These are phyloP conservation scores for Penicillium cataractarum DNA, from an alignment of 495 filamentous ascomycete species.

Conservation along the genomic window DNA sequence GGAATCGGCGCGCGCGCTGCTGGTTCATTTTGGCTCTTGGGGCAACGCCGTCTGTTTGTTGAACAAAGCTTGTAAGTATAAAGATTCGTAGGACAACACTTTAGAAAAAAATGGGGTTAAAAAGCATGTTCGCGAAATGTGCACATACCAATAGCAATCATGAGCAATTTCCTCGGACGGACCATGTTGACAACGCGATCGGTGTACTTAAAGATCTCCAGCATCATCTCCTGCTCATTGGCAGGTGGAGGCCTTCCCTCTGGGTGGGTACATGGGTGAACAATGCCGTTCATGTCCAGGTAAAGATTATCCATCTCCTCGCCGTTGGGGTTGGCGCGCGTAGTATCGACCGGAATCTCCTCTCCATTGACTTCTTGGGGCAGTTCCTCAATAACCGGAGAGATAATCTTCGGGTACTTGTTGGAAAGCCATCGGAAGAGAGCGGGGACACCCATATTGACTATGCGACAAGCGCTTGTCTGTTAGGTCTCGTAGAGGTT, in stretches of 20 bases:
- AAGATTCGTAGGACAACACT: no score
- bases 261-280: conserved; percentile 97
- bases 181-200: conserved; percentile 99
- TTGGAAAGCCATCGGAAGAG: conserved; percentile 91
- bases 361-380: conserved; percentile 77
- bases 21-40: conserved; percentile 98
- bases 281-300: conserved; percentile 99
- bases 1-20: conserved; percentile 87
- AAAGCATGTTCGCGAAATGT: not conserved
- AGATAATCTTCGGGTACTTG: conserved; percentile 97
- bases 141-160: conserved; percentile 93
- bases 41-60: conserved; percentile 77
- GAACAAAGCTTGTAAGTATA: not conserved
- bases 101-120: conserved; percentile 1
- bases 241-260: conserved; percentile 89
- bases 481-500: conserved; percentile 13
- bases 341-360: conserved; percentile 79
- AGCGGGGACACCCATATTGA: conserved; percentile 90
- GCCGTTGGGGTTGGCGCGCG: conserved; percentile 91
- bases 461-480: conserved; percentile 24
- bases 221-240: conserved; percentile 99
- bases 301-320: conserved; percentile 98
- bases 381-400: conserved; percentile 82
- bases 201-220: conserved; percentile 95
- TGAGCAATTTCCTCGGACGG: conserved; percentile 88